Base-by-base conservation (phyloP, 1,284 basidiomycete species). In the Apiotrichum sp. region DNA sequence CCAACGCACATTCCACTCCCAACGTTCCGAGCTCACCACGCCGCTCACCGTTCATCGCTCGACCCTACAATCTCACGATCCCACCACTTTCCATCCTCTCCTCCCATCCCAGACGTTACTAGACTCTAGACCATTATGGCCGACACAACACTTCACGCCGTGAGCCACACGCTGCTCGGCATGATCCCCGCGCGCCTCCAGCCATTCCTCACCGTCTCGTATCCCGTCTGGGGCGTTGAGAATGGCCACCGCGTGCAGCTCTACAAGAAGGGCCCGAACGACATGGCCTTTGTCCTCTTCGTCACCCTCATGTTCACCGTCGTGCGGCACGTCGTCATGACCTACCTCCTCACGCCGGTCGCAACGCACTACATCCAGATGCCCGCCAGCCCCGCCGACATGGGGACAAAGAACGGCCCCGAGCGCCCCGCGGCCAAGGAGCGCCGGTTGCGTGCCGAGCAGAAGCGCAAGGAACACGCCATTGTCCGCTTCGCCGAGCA, bases 401-500 rank as follows among this genome's bases (percentile, higher is more conserved):
- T n/a, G 16, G 36, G 22, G 6, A 6, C 22, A 22, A 22, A 22
- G 22, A 22, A 29, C 9, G 29, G 35, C 16, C 8, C 4, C 33
- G 31, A 16, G 31, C 22, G 22, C 22, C 8, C 33, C 6, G 40
- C 48, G 11, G 49, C 55, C 4, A 39, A 52, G 35, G 36, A 54
- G 52, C 58, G 55, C 6, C 52, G 46, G 42, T 32, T 39, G 40
- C 34, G 38, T 11, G 38, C 53, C 41, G 6, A 14, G 32, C n/a
- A 44, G 44, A 5, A 50, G 47, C 68, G 65, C 44, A 67, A 71
- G 39, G 82, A 86, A 53, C 82, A 87, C 69, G 86, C 83, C 61
- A 84, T 91, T 44, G 74, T 88, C 47, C 81, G 95, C 59, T 98
- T 98, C 70, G 89, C 91, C 4, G 95, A 98, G 76, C 95, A 98